Evolutionary conservation across 225 moss, liverwort and hornwort species (phyloP), one percentile per base, ranked within the genome.

Genomic region (Pseudisothecium myosuroides): DNA sequence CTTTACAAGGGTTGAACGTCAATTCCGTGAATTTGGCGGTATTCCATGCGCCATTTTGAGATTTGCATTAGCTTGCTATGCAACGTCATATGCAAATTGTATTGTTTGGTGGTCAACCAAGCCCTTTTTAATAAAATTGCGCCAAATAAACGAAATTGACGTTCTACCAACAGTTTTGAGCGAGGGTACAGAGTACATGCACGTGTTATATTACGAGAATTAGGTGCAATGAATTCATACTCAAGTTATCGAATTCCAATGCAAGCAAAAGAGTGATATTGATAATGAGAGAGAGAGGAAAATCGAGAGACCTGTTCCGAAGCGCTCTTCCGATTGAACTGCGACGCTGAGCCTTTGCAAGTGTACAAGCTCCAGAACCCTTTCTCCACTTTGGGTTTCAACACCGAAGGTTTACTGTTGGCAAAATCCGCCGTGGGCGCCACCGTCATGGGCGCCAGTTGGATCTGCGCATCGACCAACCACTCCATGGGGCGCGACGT

Each of bases 351-450:
- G 74, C 90, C 92, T 87, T 92, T 95, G 76, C 93, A 89, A 39
- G 93, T 95, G 82, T 91, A 95, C 72, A 95, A 86, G 31, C 92
- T 91, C 93, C 95, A 95, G 84, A 95, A 94, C 6, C 95, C 95
- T 78, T 92, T 93, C 89, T 93, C 95, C 88, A 95, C 93, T 68
- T 95, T 95, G 22, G 94, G 94, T 80, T 81, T 87, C 85, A 90
- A 17, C 20, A 77, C 27, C 27, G 86, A 17, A 12, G 91, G 83
- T 84, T 92, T 91, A 17, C 76, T 76, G 49, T 11, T 75, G 18
- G 36, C 49, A 14, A 12, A 6, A 80, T 88, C 89, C 50, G 63
- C 47, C 15, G 82, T 32, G 7, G 92, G 82, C 19, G 91, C 92
- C 14, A 87, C 45, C 5, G 71, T 90, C 88, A 94, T 96, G 69